phyloP scores from a whole-genome alignment of 2,329 filamentous ascomycete species.

The Cladosporium sphaerospermum region DNA sequence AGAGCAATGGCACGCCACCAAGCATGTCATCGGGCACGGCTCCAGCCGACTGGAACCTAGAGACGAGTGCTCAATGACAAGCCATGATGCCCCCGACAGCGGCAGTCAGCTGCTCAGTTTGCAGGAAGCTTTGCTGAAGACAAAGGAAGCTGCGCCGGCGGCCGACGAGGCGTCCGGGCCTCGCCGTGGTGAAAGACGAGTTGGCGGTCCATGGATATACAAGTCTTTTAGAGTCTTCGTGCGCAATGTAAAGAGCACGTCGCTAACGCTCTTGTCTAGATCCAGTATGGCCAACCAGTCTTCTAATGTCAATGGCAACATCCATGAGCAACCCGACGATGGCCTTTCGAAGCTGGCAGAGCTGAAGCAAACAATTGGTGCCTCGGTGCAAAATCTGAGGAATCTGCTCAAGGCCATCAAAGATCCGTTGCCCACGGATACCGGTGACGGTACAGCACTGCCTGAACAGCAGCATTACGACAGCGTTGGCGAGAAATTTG shows the following conservation, averaged over 20 bases:
- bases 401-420: constrained; percentile 27
- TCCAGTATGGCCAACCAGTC: constrained; percentile 1
- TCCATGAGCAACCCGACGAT: constrained; percentile 13
- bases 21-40: neutral
- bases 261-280: neutral
- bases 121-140: constrained; percentile 2
- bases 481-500: constrained; percentile 15
- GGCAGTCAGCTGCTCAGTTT: neutral
- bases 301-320: neutral
- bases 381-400: constrained; percentile 23
- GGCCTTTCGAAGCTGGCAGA: constrained; percentile 22
- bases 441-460: constrained; percentile 40
- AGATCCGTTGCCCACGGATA: constrained; percentile 32
- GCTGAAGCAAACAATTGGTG: constrained; percentile 16
- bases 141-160: neutral
- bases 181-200: too few relatives aligned
- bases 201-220: too few relatives aligned
- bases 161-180: neutral
- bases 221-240: too few relatives aligned
- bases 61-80: neutral
- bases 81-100: too few relatives aligned
- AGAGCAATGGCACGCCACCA: constrained; percentile 2
- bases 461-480: constrained; percentile 21
- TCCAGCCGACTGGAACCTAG: neutral
- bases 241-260: too few relatives aligned